phyloP scores from a whole-genome alignment of 768 basidiomycete species.

The Collybiopsis luxurians region DNA sequence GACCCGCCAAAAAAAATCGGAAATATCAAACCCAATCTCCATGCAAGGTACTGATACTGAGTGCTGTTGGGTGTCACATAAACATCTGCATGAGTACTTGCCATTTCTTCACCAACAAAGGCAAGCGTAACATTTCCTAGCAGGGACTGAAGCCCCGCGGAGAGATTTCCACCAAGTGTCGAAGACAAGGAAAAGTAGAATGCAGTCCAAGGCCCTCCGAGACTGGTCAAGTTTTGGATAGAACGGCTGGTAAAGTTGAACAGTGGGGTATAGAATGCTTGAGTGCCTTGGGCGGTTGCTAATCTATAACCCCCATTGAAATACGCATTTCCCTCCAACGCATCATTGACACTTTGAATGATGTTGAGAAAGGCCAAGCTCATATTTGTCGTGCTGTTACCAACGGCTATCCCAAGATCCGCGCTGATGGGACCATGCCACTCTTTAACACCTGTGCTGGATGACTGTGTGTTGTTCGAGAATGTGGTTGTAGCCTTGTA shows the following conservation, averaged over 20 bases:
- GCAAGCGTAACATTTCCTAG: background rate
- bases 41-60: slow-evolving; percentile 46
- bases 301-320: background rate
- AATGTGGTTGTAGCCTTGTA: background rate
- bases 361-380: background rate
- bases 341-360: background rate
- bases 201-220: background rate
- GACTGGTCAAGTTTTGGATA: background rate
- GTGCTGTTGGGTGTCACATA: slow-evolving; percentile 13
- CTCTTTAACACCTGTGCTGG: background rate
- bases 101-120: background rate
- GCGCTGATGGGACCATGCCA: background rate
- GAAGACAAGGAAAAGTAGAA: background rate
- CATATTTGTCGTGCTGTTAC: background rate
- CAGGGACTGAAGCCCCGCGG: background rate
- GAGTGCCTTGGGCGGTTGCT: background rate
- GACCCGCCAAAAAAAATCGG: background rate
- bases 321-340: background rate
- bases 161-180: background rate
- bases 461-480: background rate
- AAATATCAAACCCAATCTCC: slow-evolving; percentile 13
- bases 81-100: background rate
- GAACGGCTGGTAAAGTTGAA: background rate
- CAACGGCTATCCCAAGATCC: background rate
- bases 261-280: background rate